phyloP scores from a whole-genome alignment of 768 basidiomycete genomes.

The Hysterangium stoloniferum region DNA sequence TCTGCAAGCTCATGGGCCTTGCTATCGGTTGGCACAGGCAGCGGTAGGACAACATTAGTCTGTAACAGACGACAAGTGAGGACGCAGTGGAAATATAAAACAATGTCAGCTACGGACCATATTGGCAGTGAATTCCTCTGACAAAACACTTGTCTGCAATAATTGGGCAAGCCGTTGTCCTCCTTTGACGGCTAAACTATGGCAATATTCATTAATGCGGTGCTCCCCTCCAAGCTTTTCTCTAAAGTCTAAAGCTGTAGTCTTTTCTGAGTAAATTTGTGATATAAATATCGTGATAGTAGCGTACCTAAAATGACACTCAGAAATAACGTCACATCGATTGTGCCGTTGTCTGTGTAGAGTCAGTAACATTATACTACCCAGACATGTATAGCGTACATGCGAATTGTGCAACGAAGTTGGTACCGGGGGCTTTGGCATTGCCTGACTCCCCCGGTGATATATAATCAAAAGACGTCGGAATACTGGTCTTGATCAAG shows the following conservation, averaged over 20 bases:
- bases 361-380: not conserved
- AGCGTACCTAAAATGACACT: constrained; percentile 45
- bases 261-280: not conserved
- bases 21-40: constrained; percentile 2
- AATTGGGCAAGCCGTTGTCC: constrained; percentile 51
- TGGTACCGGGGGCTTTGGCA: constrained; percentile 21
- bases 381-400: constrained; percentile 24
- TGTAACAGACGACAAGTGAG: not conserved
- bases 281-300: not conserved
- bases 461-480: constrained; percentile 45
- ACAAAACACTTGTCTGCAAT: constrained; percentile 53
- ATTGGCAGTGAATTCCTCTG: constrained; percentile 49
- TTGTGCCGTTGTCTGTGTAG: constrained; percentile 53
- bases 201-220: constrained; percentile 64
- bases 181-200: constrained; percentile 57
- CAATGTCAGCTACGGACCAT: constrained; percentile 44
- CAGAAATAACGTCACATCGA: constrained; percentile 46
- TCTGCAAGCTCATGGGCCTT: not conserved
- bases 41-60: constrained; percentile 16
- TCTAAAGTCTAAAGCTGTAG: constrained; percentile 63
- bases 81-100: not conserved
- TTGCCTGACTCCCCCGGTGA: constrained; percentile 33
- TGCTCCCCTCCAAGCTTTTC: constrained; percentile 67
- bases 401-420: constrained; percentile 46
- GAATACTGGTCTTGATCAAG: constrained; percentile 49